Evolutionary conservation across 139 green algal species (phyloP), one percentile per base, ranked within the genome.

Genomic region (Desmodesmus armatus): DNA sequence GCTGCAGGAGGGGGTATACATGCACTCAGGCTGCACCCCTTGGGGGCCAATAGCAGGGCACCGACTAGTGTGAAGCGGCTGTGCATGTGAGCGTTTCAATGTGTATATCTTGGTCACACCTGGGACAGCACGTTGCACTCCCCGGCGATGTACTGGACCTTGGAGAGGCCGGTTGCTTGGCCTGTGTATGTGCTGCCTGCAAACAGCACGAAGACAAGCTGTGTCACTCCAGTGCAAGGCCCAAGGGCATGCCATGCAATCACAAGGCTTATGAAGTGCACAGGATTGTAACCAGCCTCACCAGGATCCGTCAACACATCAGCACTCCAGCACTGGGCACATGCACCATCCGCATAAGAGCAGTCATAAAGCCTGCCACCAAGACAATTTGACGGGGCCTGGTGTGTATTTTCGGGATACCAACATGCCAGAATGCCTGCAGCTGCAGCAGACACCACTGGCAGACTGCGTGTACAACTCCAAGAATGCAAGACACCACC

Each of bases 131-230:
- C 41, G n/a, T 37, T 19, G 33, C 76, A 82, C 2, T 19, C 15
- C 25, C 76, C 76, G 2, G 37, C 25, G 1, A 55, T 82, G 76
- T 72, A 72, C 37, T 82, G 76, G n/a, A 82, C 53, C 76, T 82
- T 82, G 33, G 76, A 82, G 37, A 82, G 60, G 7, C 76, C 76
- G 9, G 37, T 21, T 29, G 76, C 53, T 5, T 2, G 55, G 35
- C 76, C 76, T 2, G 7, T 82, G 76, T 72, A 58, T 53, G 11
- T 55, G 55, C 76, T 82, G 37, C 76, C 76, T 82, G 76, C 29
- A 31, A 35, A 13, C 47, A 67, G 33, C 47, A 78, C 13, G 17
- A 51, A 37, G 25, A 51, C 17, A 13, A 51, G 19, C 47, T 15
- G 47, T 15, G 47, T 58, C 13, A 13, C 13, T 58, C 13, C 13